Evolutionary conservation across 495 filamentous ascomycete species (phyloP).

Genomic region (Lasiosphaeris hirsuta): DNA sequence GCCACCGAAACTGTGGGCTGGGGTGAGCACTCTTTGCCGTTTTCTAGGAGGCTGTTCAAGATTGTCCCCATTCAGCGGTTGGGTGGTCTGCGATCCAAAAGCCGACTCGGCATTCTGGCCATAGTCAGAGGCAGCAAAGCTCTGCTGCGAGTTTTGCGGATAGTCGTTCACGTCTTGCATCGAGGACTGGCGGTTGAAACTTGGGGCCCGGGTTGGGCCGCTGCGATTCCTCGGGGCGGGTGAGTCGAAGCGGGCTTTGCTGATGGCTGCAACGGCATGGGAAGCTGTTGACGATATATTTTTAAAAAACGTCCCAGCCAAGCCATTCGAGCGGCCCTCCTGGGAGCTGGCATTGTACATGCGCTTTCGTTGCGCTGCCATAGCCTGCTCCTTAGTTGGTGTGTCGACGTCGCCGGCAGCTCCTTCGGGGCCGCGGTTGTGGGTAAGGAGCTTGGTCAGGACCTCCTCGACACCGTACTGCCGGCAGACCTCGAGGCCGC

Average conservation of each 20-base stretch:
- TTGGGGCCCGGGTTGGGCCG: conserved; percentile 45
- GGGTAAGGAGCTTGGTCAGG: conserved; percentile 77
- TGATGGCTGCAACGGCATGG: conserved; percentile 89
- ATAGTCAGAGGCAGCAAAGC: conserved; percentile 42
- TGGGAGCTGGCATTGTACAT: conserved; percentile 70
- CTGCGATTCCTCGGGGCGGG: conserved; percentile 63
- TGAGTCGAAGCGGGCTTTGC: conserved; percentile 90
- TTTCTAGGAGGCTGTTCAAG: conserved; percentile 79
- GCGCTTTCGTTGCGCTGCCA: conserved; percentile 93
- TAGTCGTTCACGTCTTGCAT: conserved; percentile 58
- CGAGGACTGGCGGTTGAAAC: conserved; percentile 53
- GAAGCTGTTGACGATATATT: conserved; percentile 92
- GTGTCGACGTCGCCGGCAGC: conserved; percentile 69
- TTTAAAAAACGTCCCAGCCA: conserved; percentile 86
- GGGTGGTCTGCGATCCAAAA: conserved; percentile 37
- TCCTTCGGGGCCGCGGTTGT: conserved; percentile 80
- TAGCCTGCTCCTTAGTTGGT: conserved; percentile 98
- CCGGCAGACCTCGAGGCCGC: conserved; percentile 86
- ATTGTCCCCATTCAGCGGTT: conserved; percentile 49
- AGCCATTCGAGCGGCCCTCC: conserved; percentile 62
- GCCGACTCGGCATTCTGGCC: conserved; percentile 46
- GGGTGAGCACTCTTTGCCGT: conserved; percentile 51
- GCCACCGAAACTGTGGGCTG: conserved; percentile 48
- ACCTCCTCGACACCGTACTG: conserved; percentile 92
- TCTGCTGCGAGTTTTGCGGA: conserved; percentile 48